Evolutionary conservation across 768 basidiomycete genomes (phyloP).

Genomic region (Podaxis pistillaris): DNA sequence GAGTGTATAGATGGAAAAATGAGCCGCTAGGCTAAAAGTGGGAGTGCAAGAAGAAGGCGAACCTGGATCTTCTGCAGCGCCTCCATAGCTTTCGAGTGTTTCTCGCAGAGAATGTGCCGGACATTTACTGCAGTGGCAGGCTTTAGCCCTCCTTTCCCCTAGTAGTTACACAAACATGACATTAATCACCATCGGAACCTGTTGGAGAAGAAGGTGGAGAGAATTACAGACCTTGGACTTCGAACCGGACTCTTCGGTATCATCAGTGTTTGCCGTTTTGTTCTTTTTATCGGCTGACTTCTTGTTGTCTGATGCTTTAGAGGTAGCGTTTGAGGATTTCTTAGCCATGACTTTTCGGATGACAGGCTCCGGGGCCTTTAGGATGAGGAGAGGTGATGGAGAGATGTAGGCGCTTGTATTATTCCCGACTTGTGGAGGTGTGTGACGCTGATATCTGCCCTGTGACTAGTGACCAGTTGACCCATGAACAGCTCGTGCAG

Average conservation of each 20-base stretch:
- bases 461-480: no score
- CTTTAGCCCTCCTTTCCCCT: conserved; percentile 65
- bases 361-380: background rate
- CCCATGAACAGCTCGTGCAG: background rate
- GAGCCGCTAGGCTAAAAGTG: background rate
- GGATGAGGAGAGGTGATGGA: background rate
- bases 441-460: background rate
- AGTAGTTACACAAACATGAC: background rate
- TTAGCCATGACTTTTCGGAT: conserved; percentile 5
- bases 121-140: conserved; percentile 82
- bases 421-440: background rate
- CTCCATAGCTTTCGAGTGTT: conserved; percentile 77
- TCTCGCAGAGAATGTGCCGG: conserved; percentile 86
- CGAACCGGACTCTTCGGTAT: conserved; percentile 31
- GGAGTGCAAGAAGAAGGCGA: conserved; percentile 7
- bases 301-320: conserved; percentile 34
- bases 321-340: conserved; percentile 27
- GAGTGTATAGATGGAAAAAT: background rate
- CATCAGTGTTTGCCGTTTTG: conserved; percentile 23
- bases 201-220: background rate
- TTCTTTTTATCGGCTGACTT: conserved; percentile 37
- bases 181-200: conserved; percentile 5
- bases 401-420: background rate
- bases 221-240: conserved; percentile 34
- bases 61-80: conserved; percentile 81